Conservation (phyloP, 1,284 basidiomycete genomes). For the Mixia osmundae region DNA sequence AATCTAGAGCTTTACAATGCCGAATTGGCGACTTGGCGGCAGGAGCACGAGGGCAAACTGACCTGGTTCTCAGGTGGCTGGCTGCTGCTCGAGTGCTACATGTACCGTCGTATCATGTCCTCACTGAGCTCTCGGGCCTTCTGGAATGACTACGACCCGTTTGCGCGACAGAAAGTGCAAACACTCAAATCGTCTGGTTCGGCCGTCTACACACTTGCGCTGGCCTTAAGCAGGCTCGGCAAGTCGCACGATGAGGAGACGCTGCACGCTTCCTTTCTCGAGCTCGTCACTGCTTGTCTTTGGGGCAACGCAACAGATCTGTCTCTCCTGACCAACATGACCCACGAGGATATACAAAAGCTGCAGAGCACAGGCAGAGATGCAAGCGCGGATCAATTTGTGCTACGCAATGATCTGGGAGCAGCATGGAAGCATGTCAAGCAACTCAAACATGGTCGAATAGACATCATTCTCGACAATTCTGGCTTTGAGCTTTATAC, state of each 20-base stretch:
- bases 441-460: constrained; percentile 48
- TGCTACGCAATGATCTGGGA: constrained; percentile 58
- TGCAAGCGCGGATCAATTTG: constrained; percentile 34
- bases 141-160: constrained; percentile 69
- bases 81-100: constrained; percentile 36
- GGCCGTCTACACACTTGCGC: constrained; percentile 36
- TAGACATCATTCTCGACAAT: constrained; percentile 49
- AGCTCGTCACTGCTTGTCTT: constrained; percentile 27
- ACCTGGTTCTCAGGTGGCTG: constrained; percentile 84
- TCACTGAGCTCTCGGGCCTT: constrained; percentile 44
- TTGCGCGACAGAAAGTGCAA: constrained; percentile 51
- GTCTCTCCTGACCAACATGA: constrained; percentile 71
- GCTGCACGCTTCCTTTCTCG: constrained; percentile 41
- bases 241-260: constrained; percentile 26
- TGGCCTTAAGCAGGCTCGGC: constrained; percentile 9
- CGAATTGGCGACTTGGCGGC: constrained; percentile 35
- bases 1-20: constrained; percentile 46
- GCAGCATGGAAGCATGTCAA: constrained; percentile 51
- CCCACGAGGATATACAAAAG: constrained; percentile 89
- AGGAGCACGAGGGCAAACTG: constrained; percentile 28
- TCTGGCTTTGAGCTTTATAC: constrained; percentile 71
- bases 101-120: constrained; percentile 55
- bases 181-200: constrained; percentile 57
- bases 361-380: constrained; percentile 32
- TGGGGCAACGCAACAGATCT: constrained; percentile 97